Evolutionary conservation across 1,284 basidiomycete species (phyloP), one percentile per base, ranked within the genome.

Genomic region (Melampsora larici-populina): DNA sequence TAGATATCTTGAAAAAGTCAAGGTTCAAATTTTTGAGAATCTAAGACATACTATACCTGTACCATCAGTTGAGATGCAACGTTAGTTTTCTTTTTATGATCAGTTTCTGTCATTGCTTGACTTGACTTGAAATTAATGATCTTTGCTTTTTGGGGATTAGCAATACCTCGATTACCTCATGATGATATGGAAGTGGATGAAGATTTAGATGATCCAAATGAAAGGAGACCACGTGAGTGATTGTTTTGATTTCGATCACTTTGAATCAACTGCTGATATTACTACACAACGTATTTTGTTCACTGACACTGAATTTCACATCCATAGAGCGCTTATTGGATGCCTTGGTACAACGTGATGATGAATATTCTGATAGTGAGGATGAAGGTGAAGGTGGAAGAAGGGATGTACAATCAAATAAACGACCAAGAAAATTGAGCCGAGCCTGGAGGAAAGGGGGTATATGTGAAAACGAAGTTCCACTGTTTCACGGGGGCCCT

Each of bases 1-100:
- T 11, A 91, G 92, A 80, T 99, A 99, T 83, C 87, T 99, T 68
- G 92, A 97, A 74, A 93, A 96, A 79, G 90, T 98, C 79, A 94
- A 93, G 84, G 88, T 89, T 75, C 93, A 95, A 70, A 92, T 97
- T 5, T 89, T 98, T 84, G 94, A 98, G 81, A 91, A 96, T 81
- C 84, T 98, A 79, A 87, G 93, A 79, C 89, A 92, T 79, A 88
- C 90, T 74, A 91, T 90, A 8, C 91, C 91, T 0, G 93, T 94
- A 17, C 95, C 94, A 0, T 91, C 93, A 83, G 91, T 96, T 7
- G 94, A 94, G 81, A 90, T 94, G 89, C 87, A 89, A 81, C 89
- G 93, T 92, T 82, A 70, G 87, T 84, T n/a, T 21, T 6, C n/a
- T 70, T 40, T 46, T 11, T 17, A n/a, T 13, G 13, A 72, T 70